These are phyloP conservation scores for Haplosporangium sp. DNA, from an alignment of 371 early-diverging fungal genomes.

Conservation along the genomic window DNA sequence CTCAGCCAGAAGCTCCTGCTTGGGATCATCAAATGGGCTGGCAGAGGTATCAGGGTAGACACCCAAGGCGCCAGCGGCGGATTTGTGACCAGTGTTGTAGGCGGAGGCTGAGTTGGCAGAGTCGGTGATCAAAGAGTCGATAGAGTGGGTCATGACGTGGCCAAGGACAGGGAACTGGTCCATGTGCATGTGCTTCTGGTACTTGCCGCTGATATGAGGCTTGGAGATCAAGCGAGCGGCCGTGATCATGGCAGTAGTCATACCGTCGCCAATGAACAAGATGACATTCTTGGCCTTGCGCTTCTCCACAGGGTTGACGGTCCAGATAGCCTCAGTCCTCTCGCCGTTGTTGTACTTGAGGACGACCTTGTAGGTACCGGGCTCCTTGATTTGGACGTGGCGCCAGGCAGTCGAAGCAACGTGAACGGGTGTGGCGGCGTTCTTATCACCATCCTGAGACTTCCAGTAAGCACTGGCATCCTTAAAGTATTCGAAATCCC, in stretches of 20 bases:
- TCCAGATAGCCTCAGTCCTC: constrained; percentile 60
- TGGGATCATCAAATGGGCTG: constrained; percentile 69
- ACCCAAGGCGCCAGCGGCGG: constrained; percentile 69
- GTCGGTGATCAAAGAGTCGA: constrained; percentile 80
- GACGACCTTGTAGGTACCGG: constrained; percentile 64
- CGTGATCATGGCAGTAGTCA: constrained; percentile 70
- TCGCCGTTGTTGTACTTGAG: constrained; percentile 58
- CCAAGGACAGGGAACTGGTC: constrained; percentile 76
- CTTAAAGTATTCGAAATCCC: constrained; percentile 66
- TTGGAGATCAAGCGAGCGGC: constrained; percentile 69
- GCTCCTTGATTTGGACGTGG: constrained; percentile 61
- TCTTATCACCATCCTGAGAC: constrained; percentile 52
- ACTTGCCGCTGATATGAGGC: constrained; percentile 68
- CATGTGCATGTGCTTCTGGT: constrained; percentile 66
- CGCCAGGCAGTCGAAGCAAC: constrained; percentile 72
- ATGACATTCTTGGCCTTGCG: constrained; percentile 80
- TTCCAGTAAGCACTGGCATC: constrained; percentile 65
- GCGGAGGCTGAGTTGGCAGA: constrained; percentile 82
- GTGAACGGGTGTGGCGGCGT: constrained; percentile 57
- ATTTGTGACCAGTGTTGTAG: constrained; percentile 77
- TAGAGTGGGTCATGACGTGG: constrained; percentile 75
- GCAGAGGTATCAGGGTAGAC: constrained; percentile 72
- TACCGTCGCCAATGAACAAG: constrained; percentile 82
- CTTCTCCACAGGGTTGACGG: constrained; percentile 61
- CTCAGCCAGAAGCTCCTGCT: constrained; percentile 75